Conservation (phyloP, 495 filamentous ascomycete genomes). For the Cudoniella acicularis region DNA sequence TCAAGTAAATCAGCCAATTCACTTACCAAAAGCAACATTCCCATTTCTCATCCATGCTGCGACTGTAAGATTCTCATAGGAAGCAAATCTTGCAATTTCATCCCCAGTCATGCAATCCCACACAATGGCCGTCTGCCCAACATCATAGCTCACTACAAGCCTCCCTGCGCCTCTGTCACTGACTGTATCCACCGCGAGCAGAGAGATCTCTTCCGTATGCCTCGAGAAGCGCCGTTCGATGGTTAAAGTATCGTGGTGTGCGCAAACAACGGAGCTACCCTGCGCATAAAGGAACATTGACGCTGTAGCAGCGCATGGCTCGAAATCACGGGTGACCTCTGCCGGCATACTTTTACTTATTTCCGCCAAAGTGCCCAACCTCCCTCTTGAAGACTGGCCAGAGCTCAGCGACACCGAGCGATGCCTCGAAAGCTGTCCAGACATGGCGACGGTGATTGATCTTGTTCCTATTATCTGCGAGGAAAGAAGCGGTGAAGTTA, state of each 20-base stretch:
- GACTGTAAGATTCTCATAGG: constrained; percentile 79
- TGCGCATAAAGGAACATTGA: constrained; percentile 86
- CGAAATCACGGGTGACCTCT: constrained; percentile 57
- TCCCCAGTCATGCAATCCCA: constrained; percentile 95
- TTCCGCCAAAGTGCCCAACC: constrained; percentile 33
- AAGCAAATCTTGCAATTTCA: constrained; percentile 83
- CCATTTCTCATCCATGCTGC: constrained; percentile 97
- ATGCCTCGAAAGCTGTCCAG: constrained; percentile 49
- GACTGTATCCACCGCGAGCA: constrained; percentile 86
- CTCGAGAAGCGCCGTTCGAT: constrained; percentile 83
- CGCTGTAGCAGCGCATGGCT: constrained; percentile 81
- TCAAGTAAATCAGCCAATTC: neutral
- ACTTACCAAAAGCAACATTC: constrained; percentile 82
- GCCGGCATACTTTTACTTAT: constrained; percentile 47
- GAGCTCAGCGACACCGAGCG: constrained; percentile 59
- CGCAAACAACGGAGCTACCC: constrained; percentile 69
- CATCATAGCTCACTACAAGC: constrained; percentile 90
- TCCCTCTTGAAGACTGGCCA: constrained; percentile 39
- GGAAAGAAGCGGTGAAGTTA: constrained; percentile 18
- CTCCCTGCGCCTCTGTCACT: constrained; percentile 84
- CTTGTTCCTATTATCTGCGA: constrained; percentile 19
- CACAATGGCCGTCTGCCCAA: constrained; percentile 86
- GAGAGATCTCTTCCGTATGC: constrained; percentile 76
- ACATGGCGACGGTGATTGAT: constrained; percentile 39
- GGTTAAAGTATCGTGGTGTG: constrained; percentile 87